Base-by-base conservation (phyloP, 192 early-diverging fungal species). In the Dissophora ornata region DNA sequence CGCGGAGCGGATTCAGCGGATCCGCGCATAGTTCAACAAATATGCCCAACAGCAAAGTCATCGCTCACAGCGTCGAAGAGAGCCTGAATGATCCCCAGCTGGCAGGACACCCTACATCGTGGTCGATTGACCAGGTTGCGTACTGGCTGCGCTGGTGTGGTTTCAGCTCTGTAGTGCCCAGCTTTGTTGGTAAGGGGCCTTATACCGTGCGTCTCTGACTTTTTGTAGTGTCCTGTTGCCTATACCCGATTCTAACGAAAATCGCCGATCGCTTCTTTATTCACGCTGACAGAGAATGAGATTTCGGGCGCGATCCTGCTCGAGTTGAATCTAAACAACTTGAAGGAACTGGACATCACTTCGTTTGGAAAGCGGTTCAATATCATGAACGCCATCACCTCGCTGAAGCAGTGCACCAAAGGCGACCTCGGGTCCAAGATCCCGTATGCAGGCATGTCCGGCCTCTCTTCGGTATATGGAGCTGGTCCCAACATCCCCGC, bases 241-340 rank as follows among this genome's bases (percentile, higher is more conserved):
- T n/a, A n/a, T n/a, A n/a, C n/a, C n/a, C n/a, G n/a, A n/a, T n/a
- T n/a, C 36, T 38, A 38, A 38, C 36, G 36, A 38, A 47, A 21
- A n/a, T n/a, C n/a, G n/a, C n/a, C n/a, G n/a, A 47, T 21, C 0
- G 9, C 28, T 0, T 29, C 49, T 26, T 69, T 86, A 12, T 58
- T 22, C n/a, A 32, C 32, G 18, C 10, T 21, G 24, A 26, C 82
- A 89, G 91, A 90, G 12, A 86, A 90, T 49, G 87, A 87, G 40
- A 88, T 93, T 52, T 87, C 85, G 26, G 91, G 91, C 45, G 86
- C 86, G 42, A 78, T 83, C n/a, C 74, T 93, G 4, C 26, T 93
- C 0, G 86, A 87, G 28, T 55, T 91, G 16, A 86, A 83, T 51
- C 74, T 93, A 18, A 83, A 85, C 34, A 80, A 84, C 16, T 69